These are phyloP conservation scores for Endoconidiophora polonica DNA, from an alignment of 2,329 filamentous ascomycete genomes.

Conservation along the genomic window DNA sequence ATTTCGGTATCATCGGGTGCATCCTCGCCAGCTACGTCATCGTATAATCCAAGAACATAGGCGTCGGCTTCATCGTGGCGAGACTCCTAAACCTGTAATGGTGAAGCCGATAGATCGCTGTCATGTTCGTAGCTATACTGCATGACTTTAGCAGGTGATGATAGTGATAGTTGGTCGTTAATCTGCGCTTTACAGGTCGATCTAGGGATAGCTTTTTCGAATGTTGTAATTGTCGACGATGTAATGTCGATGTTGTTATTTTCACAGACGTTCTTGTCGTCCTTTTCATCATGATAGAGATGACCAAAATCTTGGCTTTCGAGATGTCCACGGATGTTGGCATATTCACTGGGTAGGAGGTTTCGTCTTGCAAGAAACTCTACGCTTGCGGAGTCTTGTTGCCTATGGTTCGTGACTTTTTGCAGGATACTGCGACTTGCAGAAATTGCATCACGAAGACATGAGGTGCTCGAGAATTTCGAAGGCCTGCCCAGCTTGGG, in stretches of 20 bases:
- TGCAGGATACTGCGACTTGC: conserved; percentile 8
- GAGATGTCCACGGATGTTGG: not conserved
- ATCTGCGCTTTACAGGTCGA: too few species aligned
- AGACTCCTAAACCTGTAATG: too few species aligned
- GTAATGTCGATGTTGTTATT: not conserved
- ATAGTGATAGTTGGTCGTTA: too few species aligned
- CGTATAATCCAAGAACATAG: too few species aligned
- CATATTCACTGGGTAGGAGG: not conserved
- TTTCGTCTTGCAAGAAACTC: conserved; percentile 5
- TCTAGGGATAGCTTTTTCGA: too few species aligned
- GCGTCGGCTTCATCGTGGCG: too few species aligned
- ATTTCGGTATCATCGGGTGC: not conserved
- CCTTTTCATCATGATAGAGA: not conserved
- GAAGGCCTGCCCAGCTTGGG: not conserved
- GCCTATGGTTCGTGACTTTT: not conserved
- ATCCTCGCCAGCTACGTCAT: not conserved
- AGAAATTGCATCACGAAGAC: conserved; percentile 1
- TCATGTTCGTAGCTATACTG: too few species aligned
- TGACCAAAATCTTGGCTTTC: not conserved
- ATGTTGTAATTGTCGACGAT: not conserved
- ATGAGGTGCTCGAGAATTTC: not conserved
- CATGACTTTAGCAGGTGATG: too few species aligned
- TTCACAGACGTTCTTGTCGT: not conserved
- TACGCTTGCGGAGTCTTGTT: conserved; percentile 8
- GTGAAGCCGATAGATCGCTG: too few species aligned